Base-by-base conservation (phyloP, 176 grass and related monocot genomes). In the Ensete glaucum region DNA sequence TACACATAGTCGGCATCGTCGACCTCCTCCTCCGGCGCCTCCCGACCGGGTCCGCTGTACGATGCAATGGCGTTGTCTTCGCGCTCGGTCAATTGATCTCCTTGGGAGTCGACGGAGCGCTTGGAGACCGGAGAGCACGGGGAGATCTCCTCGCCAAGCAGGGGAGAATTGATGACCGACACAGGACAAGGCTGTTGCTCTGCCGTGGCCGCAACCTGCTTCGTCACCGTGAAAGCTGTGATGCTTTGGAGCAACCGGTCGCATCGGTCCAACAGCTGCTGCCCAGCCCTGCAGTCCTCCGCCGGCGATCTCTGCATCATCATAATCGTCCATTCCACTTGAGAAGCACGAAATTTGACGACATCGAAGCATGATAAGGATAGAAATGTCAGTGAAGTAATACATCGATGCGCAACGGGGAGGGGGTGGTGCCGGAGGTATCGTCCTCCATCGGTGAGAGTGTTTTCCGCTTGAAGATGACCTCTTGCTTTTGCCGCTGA, bases 241-340 rank as follows among this genome's bases (percentile, higher is more conserved):
- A 99, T 99, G 81, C 88, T 95, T 66, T 72, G 88, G 67, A 99
- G 70, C 2, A 99, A 80, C 79, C 87, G 91, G 73, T 86, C 91
- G 74, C 96, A 95, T 17, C 91, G 84, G 78, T 99, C 88, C 0
- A 99, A 79, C 26, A 96, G 81, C 49, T 85, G 73, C 6, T 77
- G 52, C 12, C 84, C 93, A 10, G 78, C 77, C 50, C 17, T 69
- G 60, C 50, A 64, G 17, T 82, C 78, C 51, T 66, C 85, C 57
- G 64, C 8, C 77, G 50, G 74, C 53, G 80, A 80, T 62, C 54
- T 83, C 85, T 87, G 85, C 49, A 76, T 76, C 19, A 80, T 49
- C 66, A 15, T 17, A 14, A 69, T 49, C 29, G 27, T 22, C 66
- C 66, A 17, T 49, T n/a, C 17, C 66, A 69, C 66, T 14, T 50